These are phyloP conservation scores for Actinomortierella ambigua DNA, from an alignment of 371 early-diverging fungal genomes.

Conservation along the genomic window DNA sequence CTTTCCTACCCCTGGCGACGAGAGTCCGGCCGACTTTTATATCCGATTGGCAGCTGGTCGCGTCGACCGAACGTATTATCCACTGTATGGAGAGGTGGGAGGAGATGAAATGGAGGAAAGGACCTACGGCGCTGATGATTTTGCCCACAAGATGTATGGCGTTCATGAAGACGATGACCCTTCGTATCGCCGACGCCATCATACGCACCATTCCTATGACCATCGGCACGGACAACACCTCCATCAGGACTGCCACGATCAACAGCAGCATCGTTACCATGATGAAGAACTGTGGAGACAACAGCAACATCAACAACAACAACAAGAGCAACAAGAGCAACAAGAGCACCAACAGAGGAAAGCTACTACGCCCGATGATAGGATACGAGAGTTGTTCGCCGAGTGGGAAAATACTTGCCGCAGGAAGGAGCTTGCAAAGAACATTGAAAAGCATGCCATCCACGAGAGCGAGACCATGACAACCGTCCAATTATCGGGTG, in stretches of 20 bases:
- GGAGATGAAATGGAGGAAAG: too few species aligned
- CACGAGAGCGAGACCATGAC: constrained; percentile 41
- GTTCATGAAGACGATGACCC: too few species aligned
- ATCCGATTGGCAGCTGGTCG: constrained; percentile 52
- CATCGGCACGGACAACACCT: too few species aligned
- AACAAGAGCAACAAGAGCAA: background rate
- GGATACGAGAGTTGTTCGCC: constrained; percentile 21
- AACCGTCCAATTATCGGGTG: constrained; percentile 24
- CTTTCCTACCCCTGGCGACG: constrained; percentile 57
- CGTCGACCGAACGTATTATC: constrained; percentile 8
- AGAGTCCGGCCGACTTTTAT: constrained; percentile 66
- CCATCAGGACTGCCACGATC: too few species aligned
- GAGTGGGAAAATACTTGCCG: constrained; percentile 28
- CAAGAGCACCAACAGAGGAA: background rate
- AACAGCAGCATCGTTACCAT: too few species aligned
- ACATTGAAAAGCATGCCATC: constrained; percentile 24
- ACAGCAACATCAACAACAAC: too few species aligned
- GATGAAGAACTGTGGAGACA: too few species aligned
- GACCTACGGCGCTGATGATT: too few species aligned
- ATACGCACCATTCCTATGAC: too few species aligned
- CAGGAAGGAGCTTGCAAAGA: constrained; percentile 21
- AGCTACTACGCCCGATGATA: constrained; percentile 18
- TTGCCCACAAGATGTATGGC: too few species aligned
- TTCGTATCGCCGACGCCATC: too few species aligned
- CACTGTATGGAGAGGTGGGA: too few species aligned